These are phyloP conservation scores for Limnanthes douglasii DNA, from an alignment of 345 rosid species.

Conservation along the genomic window DNA sequence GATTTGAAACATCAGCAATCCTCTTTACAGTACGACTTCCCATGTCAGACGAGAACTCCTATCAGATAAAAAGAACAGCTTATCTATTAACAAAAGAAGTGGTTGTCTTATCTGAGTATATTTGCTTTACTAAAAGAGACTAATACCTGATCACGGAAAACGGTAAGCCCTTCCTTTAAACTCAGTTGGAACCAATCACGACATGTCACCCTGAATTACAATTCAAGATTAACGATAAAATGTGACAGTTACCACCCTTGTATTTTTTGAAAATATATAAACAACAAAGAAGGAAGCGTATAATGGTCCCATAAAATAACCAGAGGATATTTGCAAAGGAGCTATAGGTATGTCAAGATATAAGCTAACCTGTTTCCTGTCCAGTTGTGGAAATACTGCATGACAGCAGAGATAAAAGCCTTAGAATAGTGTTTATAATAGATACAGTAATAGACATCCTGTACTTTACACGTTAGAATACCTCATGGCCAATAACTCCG, in stretches of 20 bases:
- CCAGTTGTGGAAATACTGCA: conserved; percentile 99
- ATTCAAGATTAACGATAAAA: no score
- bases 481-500: conserved; percentile 99
- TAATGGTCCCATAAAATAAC: not conserved
- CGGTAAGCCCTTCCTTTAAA: conserved; percentile 98
- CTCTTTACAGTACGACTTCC: conserved; percentile 97
- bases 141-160: conserved; percentile 86
- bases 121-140: not conserved
- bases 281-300: not conserved
- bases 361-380: conserved; percentile 88
- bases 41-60: conserved; percentile 99
- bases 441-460: not conserved
- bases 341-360: conserved; percentile 1
- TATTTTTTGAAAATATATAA: not conserved
- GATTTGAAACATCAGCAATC: conserved; percentile 87
- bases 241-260: no score
- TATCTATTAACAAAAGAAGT: not conserved
- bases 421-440: not conserved
- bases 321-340: not conserved
- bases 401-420: conserved; percentile 11
- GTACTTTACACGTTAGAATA: conserved; percentile 14
- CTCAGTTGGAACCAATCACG: conserved; percentile 99
- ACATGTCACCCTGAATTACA: conserved; percentile 90
- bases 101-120: not conserved
- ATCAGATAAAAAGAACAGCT: not conserved